phyloP scores from a whole-genome alignment of 2,329 filamentous ascomycete genomes.

The Colletotrichum somersetense region DNA sequence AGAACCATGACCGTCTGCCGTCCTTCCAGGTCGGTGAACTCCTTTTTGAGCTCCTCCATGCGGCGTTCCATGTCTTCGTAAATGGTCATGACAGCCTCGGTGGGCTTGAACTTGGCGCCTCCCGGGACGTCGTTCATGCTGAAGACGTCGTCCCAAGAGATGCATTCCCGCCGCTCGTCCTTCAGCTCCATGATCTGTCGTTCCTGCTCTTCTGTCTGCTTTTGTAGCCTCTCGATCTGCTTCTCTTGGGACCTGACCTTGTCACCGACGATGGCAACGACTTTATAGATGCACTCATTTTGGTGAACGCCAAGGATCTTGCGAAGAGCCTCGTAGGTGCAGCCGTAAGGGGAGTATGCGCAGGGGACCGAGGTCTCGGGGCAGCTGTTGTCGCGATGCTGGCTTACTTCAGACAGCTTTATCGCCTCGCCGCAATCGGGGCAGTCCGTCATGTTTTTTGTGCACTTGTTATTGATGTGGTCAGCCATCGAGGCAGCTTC shows the following conservation, averaged over 20 bases:
- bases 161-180: conserved; percentile 39
- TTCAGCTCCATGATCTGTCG: conserved; percentile 53
- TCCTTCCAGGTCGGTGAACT: conserved; percentile 69
- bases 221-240: conserved; percentile 59
- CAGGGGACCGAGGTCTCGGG: conserved; percentile 56
- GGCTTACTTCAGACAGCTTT: conserved; percentile 58
- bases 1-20: conserved; percentile 72
- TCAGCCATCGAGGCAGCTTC: conserved; percentile 62
- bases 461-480: conserved; percentile 59
- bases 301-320: conserved; percentile 60
- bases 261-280: conserved; percentile 62
- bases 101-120: conserved; percentile 39
- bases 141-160: conserved; percentile 41
- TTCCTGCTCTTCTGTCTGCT: conserved; percentile 50
- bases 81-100: conserved; percentile 44
- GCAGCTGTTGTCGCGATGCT: conserved; percentile 62
- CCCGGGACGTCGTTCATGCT: conserved; percentile 33
- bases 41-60: conserved; percentile 69
- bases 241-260: conserved; percentile 62
- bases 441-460: conserved; percentile 62
- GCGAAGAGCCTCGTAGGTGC: conserved; percentile 56
- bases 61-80: conserved; percentile 45
- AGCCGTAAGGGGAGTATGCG: conserved; percentile 64
- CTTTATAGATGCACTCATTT: conserved; percentile 64
- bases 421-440: conserved; percentile 61